Conservation (phyloP, 805 yeast genomes). For the Ogataea zsoltii region DNA sequence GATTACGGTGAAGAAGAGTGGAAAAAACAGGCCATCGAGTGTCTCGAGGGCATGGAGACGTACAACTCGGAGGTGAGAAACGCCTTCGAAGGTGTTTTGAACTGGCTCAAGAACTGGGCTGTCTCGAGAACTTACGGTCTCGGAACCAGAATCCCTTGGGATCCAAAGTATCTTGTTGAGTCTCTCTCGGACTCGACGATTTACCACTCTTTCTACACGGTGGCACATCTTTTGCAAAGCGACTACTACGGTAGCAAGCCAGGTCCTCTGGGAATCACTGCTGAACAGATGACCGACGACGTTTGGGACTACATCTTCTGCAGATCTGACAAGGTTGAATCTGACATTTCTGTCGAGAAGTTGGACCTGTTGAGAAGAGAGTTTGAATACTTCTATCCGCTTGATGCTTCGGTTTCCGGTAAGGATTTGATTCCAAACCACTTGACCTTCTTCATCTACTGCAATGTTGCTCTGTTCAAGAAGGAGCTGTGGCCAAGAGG, state of each 20-base stretch:
- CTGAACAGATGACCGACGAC: conserved; percentile 88
- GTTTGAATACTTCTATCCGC: conserved; percentile 95
- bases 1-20: conserved; percentile 95
- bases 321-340: conserved; percentile 57
- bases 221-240: conserved; percentile 79
- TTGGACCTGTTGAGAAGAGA: conserved; percentile 82
- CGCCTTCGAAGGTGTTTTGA: conserved; percentile 91
- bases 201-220: conserved; percentile 93
- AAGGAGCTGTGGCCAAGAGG: conserved; percentile 91
- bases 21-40: conserved; percentile 79
- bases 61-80: conserved; percentile 81
- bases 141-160: conserved; percentile 97
- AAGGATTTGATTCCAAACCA: conserved; percentile 98
- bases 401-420: conserved; percentile 90
- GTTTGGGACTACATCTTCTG: conserved; percentile 90
- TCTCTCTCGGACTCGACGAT: conserved; percentile 94
- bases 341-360: conserved; percentile 64
- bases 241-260: conserved; percentile 78
- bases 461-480: conserved; percentile 91
- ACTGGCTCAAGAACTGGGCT: conserved; percentile 98
- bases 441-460: conserved; percentile 91
- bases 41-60: conserved; percentile 73
- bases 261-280: conserved; percentile 72
- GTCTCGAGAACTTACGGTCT: conserved; percentile 94
- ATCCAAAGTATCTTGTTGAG: conserved; percentile 87